Evolutionary conservation across 179 eudicot genomes (phyloP).

Genomic region (Patellifolia procumbens): DNA sequence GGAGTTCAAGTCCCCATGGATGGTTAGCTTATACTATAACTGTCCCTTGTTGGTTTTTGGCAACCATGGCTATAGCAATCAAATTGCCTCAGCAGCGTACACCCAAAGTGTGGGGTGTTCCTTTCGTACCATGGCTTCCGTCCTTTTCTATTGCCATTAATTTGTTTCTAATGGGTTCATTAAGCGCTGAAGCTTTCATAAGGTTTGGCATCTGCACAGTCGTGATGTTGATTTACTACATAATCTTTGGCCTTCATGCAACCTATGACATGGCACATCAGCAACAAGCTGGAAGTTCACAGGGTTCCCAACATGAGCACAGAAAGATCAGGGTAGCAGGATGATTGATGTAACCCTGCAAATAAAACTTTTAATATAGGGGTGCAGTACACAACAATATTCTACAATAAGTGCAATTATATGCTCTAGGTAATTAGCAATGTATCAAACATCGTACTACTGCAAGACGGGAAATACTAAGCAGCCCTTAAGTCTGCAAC

Average conservation of each 20-base stretch:
- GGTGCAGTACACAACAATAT: too few species aligned
- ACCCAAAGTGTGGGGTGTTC: constrained; percentile 36
- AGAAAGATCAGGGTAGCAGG: too few species aligned
- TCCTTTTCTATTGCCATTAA: constrained; percentile 26
- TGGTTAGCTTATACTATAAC: constrained; percentile 29
- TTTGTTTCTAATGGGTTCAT: constrained; percentile 31
- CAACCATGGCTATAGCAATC: constrained; percentile 21
- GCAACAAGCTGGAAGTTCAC: not conserved
- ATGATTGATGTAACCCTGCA: too few species aligned
- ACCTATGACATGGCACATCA: constrained; percentile 31
- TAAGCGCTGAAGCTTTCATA: constrained; percentile 25
- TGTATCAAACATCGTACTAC: too few species aligned
- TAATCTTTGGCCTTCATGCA: constrained; percentile 26
- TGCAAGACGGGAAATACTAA: too few species aligned
- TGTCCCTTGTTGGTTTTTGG: constrained; percentile 30
- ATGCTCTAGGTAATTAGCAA: too few species aligned
- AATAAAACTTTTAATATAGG: too few species aligned
- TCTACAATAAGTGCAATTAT: too few species aligned
- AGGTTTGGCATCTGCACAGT: constrained; percentile 24
- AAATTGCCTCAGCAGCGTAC: constrained; percentile 25
- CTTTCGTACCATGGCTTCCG: constrained; percentile 31
- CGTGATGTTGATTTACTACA: constrained; percentile 26
- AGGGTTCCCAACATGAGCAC: not conserved
- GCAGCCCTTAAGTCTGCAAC: too few species aligned
- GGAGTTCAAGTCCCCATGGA: constrained; percentile 20